These are phyloP conservation scores for Tremellales sp. DNA, from an alignment of 1,284 basidiomycete genomes.

Conservation along the genomic window DNA sequence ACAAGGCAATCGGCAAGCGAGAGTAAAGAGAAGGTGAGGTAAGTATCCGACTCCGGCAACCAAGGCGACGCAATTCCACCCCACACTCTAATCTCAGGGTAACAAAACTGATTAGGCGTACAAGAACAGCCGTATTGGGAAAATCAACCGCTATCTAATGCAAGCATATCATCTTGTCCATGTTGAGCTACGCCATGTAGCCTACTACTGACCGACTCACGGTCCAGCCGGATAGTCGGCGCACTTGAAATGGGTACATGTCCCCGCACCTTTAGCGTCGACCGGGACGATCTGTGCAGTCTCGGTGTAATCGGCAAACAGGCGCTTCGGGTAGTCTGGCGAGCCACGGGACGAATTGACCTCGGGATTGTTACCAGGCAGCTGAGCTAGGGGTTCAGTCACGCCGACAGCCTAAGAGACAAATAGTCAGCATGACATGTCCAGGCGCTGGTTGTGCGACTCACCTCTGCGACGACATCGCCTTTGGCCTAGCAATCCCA, in stretches of 20 bases:
- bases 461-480: constrained; percentile 21
- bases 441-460: background rate
- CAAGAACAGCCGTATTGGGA: too few relatives aligned
- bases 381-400: constrained; percentile 6
- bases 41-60: too few relatives aligned
- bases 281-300: constrained; percentile 12
- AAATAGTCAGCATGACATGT: background rate
- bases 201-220: too few relatives aligned
- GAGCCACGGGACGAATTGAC: constrained; percentile 18
- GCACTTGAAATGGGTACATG: background rate
- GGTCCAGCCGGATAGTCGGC: too few relatives aligned
- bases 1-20: too few relatives aligned
- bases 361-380: constrained; percentile 24
- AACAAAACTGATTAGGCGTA: too few relatives aligned
- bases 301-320: constrained; percentile 10
- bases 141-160: too few relatives aligned
- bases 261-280: background rate
- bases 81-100: too few relatives aligned
- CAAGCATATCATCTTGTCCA: too few relatives aligned
- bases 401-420: constrained; percentile 14
- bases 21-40: too few relatives aligned
- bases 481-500: constrained; percentile 12
- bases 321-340: constrained; percentile 9
- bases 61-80: too few relatives aligned
- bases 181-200: too few relatives aligned